phyloP scores from a whole-genome alignment of 371 early-diverging fungal genomes.

The Coemansia sp. region DNA sequence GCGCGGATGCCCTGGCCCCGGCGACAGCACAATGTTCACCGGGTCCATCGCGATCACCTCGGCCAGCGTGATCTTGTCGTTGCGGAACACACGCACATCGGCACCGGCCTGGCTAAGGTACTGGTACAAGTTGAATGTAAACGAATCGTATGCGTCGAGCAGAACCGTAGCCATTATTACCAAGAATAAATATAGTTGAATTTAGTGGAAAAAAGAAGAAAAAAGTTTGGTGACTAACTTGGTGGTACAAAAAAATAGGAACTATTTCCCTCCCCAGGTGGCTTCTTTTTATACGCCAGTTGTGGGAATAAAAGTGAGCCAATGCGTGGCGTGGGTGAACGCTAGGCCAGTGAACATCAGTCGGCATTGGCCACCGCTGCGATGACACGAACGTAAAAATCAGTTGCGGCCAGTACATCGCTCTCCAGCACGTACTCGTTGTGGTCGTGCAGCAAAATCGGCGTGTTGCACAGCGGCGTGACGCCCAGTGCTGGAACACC shows the following conservation, averaged over 20 bases:
- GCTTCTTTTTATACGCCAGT: background rate
- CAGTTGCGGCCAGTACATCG: conserved; percentile 64
- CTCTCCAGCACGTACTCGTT: conserved; percentile 74
- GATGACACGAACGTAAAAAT: conserved; percentile 63
- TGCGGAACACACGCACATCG: conserved; percentile 84
- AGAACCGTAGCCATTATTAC: conserved; percentile 58
- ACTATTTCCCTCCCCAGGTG: too few species aligned
- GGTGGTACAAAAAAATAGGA: background rate
- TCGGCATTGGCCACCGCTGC: conserved; percentile 39
- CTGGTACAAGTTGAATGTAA: conserved; percentile 97
- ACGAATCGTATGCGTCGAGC: conserved; percentile 97
- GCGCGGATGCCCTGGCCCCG: conserved; percentile 94
- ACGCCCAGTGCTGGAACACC: conserved; percentile 75
- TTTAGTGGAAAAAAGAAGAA: background rate
- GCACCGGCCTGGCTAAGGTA: conserved; percentile 88
- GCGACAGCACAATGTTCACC: conserved; percentile 91
- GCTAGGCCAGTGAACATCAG: background rate
- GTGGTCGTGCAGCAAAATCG: conserved; percentile 76
- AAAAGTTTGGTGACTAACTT: background rate
- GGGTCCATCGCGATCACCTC: conserved; percentile 77
- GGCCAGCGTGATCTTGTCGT: conserved; percentile 87
- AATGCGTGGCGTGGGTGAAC: background rate
- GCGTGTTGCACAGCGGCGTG: conserved; percentile 68
- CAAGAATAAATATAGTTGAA: background rate
- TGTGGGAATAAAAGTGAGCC: background rate